Evolutionary conservation across 2,329 filamentous ascomycete genomes (phyloP).

Genomic region (Gaeumannomyces sp.): DNA sequence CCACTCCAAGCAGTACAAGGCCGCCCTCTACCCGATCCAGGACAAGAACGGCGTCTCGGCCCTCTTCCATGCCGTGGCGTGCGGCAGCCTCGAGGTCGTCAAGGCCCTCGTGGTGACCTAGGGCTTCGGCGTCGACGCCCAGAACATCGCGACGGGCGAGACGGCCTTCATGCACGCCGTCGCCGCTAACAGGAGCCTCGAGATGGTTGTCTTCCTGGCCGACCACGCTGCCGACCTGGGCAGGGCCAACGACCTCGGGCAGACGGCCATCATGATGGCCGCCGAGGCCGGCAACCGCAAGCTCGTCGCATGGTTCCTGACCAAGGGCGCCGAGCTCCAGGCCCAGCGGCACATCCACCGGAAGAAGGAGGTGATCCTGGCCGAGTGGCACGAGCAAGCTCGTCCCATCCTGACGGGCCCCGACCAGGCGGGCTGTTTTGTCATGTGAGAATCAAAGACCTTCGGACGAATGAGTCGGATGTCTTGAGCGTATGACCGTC

Average conservation of each 20-base stretch:
- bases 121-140: not conserved
- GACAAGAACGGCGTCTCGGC: not conserved
- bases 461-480: no score
- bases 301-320: not conserved
- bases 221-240: not conserved
- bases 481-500: no score
- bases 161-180: not conserved
- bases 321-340: not conserved
- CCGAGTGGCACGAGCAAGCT: not conserved
- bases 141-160: not conserved
- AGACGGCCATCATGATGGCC: not conserved
- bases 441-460: no score
- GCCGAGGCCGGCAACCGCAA: not conserved
- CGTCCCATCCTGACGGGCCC: no score
- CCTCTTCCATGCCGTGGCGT: not conserved
- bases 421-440: no score
- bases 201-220: not conserved
- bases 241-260: not conserved
- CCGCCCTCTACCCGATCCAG: not conserved
- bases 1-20: not conserved
- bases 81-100: not conserved
- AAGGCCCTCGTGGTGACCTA: not conserved
- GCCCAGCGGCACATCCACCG: not conserved
- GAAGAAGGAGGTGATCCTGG: not conserved
- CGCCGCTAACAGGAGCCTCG: no score